phyloP scores from a whole-genome alignment of 2,329 filamentous ascomycete species.

The Immersiporthe knoxdaviesiana region DNA sequence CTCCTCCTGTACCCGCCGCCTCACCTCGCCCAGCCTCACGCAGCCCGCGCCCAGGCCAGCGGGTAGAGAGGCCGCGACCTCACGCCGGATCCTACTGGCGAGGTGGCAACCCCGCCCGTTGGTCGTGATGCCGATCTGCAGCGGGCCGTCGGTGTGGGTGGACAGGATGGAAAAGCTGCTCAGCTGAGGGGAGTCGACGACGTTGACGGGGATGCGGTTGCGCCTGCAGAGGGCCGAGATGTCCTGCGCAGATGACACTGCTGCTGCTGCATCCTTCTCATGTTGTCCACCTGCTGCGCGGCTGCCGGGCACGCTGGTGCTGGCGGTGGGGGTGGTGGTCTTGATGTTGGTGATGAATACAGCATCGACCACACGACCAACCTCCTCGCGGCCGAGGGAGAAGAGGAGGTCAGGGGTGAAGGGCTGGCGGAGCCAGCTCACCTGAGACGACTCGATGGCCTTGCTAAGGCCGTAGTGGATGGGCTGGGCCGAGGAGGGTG shows the following conservation, averaged over 20 bases:
- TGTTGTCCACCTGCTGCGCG: constrained; percentile 29
- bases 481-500: constrained; percentile 47
- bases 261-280: constrained; percentile 43
- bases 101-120: constrained; percentile 95
- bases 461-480: constrained; percentile 62
- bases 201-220: constrained; percentile 88
- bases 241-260: constrained; percentile 39
- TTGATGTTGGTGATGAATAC: constrained; percentile 77
- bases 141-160: constrained; percentile 84
- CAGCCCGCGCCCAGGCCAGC: constrained; percentile 76
- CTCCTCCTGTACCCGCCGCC: constrained; percentile 73
- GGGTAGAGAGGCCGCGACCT: constrained; percentile 82
- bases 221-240: constrained; percentile 77
- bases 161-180: constrained; percentile 91
- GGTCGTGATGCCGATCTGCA: constrained; percentile 94
- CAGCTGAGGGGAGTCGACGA: constrained; percentile 81
- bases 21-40: constrained; percentile 72
- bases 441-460: constrained; percentile 66
- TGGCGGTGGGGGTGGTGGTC: neutral
- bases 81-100: constrained; percentile 83
- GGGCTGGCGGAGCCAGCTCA: constrained; percentile 65
- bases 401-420: constrained; percentile 76
- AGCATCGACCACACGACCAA: constrained; percentile 79
- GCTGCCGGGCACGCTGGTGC: constrained; percentile 48
- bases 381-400: constrained; percentile 77